Percentiles rank a stretch among this genome's conserved stretches.
phyloP scores from a whole-genome alignment of 169 alveolate genomes.

The Eimeria sp. region DNA sequence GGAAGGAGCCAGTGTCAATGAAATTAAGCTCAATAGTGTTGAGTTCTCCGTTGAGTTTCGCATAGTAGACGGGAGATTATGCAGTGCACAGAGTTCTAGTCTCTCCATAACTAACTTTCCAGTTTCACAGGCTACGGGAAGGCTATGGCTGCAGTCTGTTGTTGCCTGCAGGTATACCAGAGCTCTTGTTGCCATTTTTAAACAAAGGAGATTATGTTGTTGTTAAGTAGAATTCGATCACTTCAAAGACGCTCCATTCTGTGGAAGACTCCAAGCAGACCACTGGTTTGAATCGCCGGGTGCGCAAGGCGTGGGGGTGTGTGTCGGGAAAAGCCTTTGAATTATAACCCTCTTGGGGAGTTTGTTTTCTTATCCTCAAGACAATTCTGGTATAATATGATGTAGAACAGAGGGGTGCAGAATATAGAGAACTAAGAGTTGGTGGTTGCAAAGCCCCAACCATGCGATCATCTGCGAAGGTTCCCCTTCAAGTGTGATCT shows the following conservation, averaged over 20 bases:
- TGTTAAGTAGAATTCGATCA: not conserved
- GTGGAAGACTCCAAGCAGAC: not conserved
- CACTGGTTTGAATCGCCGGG: conserved; percentile 6
- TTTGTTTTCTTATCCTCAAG: not conserved
- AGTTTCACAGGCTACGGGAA: not conserved
- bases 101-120: not conserved
- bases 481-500: not conserved
- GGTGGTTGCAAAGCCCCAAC: not conserved
- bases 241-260: not conserved
- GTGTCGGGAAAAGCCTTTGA: not conserved
- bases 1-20: not conserved
- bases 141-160: not conserved
- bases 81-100: not conserved
- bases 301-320: not conserved
- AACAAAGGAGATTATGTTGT: not conserved
- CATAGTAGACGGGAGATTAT: not conserved
- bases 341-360: not conserved
- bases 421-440: not conserved
- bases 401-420: not conserved
- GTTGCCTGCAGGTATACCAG: not conserved
- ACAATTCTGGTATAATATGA: too few relatives aligned
- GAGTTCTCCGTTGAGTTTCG: not conserved
- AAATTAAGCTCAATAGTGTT: not conserved
- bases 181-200: not conserved
- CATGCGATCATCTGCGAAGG: not conserved